Conservation (phyloP, 2,329 filamentous ascomycete species). For the Fusarium hainanense region DNA sequence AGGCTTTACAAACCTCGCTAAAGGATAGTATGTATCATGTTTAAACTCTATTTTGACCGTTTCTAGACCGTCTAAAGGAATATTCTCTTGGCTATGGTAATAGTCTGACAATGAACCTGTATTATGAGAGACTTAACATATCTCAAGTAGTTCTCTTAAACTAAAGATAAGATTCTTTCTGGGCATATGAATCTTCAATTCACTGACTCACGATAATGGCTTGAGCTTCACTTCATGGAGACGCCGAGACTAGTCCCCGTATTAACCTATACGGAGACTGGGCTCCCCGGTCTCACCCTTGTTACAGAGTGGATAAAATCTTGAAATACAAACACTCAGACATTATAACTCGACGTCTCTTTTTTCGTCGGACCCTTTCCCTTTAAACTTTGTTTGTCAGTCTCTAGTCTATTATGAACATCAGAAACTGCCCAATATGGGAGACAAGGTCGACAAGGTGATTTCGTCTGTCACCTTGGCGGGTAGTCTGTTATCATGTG, state of each 20-base stretch:
- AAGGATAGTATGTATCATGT: slow-evolving; percentile 11
- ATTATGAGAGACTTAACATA: no score
- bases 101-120: neutral
- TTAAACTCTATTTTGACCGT: slow-evolving; percentile 29
- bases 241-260: slow-evolving; percentile 11
- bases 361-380: neutral
- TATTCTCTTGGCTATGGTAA: neutral
- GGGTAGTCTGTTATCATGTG: slow-evolving; percentile 38
- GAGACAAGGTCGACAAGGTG: slow-evolving; percentile 26
- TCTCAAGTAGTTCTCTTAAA: no score
- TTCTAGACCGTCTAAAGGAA: neutral
- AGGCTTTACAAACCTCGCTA: slow-evolving; percentile 33
- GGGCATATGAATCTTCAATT: neutral
- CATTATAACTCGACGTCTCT: neutral
- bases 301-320: slow-evolving; percentile 7
- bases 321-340: neutral
- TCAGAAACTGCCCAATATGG: slow-evolving; percentile 15
- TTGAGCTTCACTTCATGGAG: neutral
- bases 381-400: neutral
- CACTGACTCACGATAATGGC: neutral
- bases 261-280: slow-evolving; percentile 6
- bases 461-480: slow-evolving; percentile 40
- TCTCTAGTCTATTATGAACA: slow-evolving; percentile 18
- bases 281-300: slow-evolving; percentile 16
- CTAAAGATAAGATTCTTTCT: neutral